phyloP scores from a whole-genome alignment of 1,284 basidiomycete species.

The Microbotryum silenes-acaulis region DNA sequence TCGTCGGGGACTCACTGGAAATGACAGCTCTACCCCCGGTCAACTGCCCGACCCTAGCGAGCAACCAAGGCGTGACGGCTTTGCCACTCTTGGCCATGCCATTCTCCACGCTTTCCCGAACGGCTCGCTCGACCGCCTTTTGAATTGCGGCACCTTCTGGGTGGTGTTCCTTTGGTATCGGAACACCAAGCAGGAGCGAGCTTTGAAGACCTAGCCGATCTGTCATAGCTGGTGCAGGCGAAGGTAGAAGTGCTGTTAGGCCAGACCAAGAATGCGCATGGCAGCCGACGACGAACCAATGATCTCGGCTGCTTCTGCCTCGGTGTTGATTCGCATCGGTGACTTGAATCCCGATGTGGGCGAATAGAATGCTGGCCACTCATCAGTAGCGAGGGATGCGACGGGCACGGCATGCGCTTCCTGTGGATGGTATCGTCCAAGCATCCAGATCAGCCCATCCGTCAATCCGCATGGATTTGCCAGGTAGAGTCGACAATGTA shows the following conservation, averaged over 20 bases:
- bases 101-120: slow-evolving; percentile 70
- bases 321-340: slow-evolving; percentile 47
- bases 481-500: slow-evolving; percentile 39
- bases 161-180: slow-evolving; percentile 75
- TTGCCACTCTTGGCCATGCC: slow-evolving; percentile 78
- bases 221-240: slow-evolving; percentile 26
- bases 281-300: slow-evolving; percentile 50
- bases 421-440: slow-evolving; percentile 43
- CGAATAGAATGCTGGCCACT: slow-evolving; percentile 94
- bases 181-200: slow-evolving; percentile 76
- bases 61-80: slow-evolving; percentile 90
- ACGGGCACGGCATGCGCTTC: slow-evolving; percentile 96
- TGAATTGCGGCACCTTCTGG: slow-evolving; percentile 63
- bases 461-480: background rate
- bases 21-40: slow-evolving; percentile 66
- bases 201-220: slow-evolving; percentile 56
- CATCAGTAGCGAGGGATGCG: slow-evolving; percentile 63
- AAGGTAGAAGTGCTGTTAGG: background rate
- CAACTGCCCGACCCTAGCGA: slow-evolving; percentile 74
- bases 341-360: slow-evolving; percentile 67
- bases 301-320: slow-evolving; percentile 57
- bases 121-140: slow-evolving; percentile 71
- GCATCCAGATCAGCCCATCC: background rate
- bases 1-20: slow-evolving; percentile 51
- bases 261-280: background rate